Base-by-base conservation (phyloP, 108 stramenopile genomes). In the Parietichytrium sp. region DNA sequence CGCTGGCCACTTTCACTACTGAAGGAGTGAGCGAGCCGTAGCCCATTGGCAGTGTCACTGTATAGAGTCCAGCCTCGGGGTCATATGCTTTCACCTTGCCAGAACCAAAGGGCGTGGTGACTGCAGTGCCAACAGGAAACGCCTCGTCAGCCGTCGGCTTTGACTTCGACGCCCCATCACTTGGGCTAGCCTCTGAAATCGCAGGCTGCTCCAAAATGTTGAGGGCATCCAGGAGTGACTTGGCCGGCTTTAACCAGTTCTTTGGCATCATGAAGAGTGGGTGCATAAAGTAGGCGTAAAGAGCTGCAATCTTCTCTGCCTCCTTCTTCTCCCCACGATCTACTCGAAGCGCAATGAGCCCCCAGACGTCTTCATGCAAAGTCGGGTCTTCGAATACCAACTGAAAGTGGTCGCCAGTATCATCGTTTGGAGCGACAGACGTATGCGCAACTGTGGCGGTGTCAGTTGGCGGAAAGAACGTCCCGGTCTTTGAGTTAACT, bases 251-350 rank as follows among this genome's bases (percentile, higher is more conserved):
- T 23, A 72, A 42, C 61, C 61, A 72, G 23, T 33, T 7, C 23
- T 45, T 33, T 25, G 61, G 61, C 38, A 72, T 13, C 33, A 72
- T 13, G 2, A 72, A 72, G 0, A 72, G 61, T 20, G 61, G 61
- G 61, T 72, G 36, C 23, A 72, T 45, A 7, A 45, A 33, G 42
- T 72, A 72, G 25, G 36, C 45, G 61, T 72, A 72, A 45, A 72
- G 45, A 7, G 61, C 61, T 0, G 61, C 61, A 3, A 72, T 72
- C 61, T 72, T 72, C 13, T 33, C 38, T 8, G 25, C 29, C 61
- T 16, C 33, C 61, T 36, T 16, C 20, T 72, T 72, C 20, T 72
- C 61, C 8, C 10, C 45, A 42, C 61, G 61, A 23, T 72, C 61
- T 6, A 38, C 61, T 25, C 45, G 36, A 42, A 72, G 61, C 2